Evolutionary conservation across 2,329 filamentous ascomycete species (phyloP).

Genomic region (Cercospora sesami): DNA sequence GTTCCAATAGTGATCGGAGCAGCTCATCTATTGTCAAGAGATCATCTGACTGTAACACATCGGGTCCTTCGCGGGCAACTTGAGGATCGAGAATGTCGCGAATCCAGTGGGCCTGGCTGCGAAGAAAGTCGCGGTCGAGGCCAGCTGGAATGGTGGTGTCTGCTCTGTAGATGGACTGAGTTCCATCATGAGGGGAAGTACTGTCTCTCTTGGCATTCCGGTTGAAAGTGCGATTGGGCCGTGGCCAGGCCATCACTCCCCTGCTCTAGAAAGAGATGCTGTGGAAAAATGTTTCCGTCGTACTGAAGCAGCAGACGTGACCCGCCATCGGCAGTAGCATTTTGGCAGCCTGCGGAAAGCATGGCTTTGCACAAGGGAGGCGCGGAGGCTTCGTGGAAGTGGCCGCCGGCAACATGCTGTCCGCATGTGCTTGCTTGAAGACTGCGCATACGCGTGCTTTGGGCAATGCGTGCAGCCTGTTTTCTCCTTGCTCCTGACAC

Average conservation of each 20-base stretch:
- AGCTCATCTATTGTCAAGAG: constrained; percentile 48
- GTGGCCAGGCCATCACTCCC: neutral
- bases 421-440: neutral
- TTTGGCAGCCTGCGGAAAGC: neutral
- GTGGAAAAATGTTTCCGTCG: neutral
- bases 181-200: neutral
- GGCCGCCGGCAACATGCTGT: neutral
- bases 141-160: neutral
- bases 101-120: constrained; percentile 46
- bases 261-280: neutral
- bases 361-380: neutral
- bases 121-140: constrained; percentile 32
- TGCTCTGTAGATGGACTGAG: neutral
- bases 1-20: constrained; percentile 36
- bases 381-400: neutral
- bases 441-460: neutral
- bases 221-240: neutral
- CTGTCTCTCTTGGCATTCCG: neutral
- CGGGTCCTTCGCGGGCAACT: constrained; percentile 49
- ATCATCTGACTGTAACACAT: constrained; percentile 47
- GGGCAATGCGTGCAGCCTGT: neutral
- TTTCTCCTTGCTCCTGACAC: neutral
- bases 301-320: neutral
- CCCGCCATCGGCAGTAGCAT: neutral
- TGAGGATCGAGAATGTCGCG: constrained; percentile 50